Conservation (phyloP, 768 basidiomycete genomes). For the Boletellus ananiceps region DNA sequence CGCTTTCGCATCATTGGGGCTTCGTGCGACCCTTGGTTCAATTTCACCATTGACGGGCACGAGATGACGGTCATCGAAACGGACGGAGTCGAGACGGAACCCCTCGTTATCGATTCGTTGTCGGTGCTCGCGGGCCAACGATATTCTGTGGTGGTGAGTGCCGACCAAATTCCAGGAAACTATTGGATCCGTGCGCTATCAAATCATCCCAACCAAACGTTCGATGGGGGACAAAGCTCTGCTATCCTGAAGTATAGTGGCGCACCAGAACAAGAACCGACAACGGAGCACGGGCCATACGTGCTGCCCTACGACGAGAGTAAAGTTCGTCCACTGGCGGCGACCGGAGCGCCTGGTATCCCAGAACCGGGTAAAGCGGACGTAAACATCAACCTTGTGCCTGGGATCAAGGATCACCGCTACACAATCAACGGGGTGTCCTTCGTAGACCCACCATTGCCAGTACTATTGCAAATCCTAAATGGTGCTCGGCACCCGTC, state of each 20-base stretch:
- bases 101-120: slow-evolving; percentile 37
- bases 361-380: neutral
- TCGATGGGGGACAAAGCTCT: slow-evolving; percentile 38
- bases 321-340: slow-evolving; percentile 30
- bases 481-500: neutral
- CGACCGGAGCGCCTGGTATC: slow-evolving; percentile 4
- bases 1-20: slow-evolving; percentile 48
- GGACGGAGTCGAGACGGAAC: slow-evolving; percentile 39
- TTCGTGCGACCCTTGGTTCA: slow-evolving; percentile 39
- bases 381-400: neutral
- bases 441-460: neutral
- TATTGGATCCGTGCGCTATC: slow-evolving; percentile 49
- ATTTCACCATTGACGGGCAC: slow-evolving; percentile 41
- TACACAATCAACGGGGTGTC: neutral
- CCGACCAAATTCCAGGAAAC: slow-evolving; percentile 41
- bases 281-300: slow-evolving; percentile 17
- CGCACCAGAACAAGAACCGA: slow-evolving; percentile 24
- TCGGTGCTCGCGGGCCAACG: slow-evolving; percentile 30
- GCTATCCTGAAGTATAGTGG: slow-evolving; percentile 47
- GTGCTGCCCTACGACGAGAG: slow-evolving; percentile 32
- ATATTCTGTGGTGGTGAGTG: slow-evolving; percentile 39
- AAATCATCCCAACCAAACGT: slow-evolving; percentile 26
- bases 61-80: slow-evolving; percentile 46
- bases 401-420: neutral
- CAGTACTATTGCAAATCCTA: neutral